Conservation (phyloP, 129 eudicot genomes). For the sunflower (Helianthus annuus) region DNA sequence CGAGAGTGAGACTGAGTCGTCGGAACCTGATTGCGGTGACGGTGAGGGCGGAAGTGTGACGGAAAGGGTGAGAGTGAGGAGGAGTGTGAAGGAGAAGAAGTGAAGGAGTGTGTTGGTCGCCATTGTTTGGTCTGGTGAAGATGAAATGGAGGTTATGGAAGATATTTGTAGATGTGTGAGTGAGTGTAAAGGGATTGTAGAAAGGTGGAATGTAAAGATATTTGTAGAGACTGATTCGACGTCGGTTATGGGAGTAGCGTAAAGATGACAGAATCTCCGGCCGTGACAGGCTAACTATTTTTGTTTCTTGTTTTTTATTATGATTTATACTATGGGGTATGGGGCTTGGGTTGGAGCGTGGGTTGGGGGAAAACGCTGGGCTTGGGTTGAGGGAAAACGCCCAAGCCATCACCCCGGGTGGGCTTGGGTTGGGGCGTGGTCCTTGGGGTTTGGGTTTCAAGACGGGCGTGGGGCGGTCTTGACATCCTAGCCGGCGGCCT, state of each 20-base stretch:
- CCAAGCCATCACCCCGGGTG: no score
- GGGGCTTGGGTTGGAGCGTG: no score
- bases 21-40: constrained; percentile 25
- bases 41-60: constrained; percentile 36
- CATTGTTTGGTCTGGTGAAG: constrained; percentile 31
- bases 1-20: constrained; percentile 8
- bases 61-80: constrained; percentile 23
- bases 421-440: no score
- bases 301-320: neutral
- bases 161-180: constrained; percentile 17
- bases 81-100: constrained; percentile 17
- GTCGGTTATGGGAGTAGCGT: constrained; percentile 32
- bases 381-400: no score
- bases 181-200: constrained; percentile 16
- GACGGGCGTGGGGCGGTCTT: no score
- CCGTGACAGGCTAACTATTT: constrained; percentile 16
- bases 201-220: constrained; percentile 13
- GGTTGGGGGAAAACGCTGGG: no score
- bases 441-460: no score
- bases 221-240: constrained; percentile 33
- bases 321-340: no score
- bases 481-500: no score
- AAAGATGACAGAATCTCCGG: constrained; percentile 24
- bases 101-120: constrained; percentile 19
- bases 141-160: neutral